These are phyloP conservation scores for Scleroderma citrinum DNA, from an alignment of 768 basidiomycete genomes.

Conservation along the genomic window DNA sequence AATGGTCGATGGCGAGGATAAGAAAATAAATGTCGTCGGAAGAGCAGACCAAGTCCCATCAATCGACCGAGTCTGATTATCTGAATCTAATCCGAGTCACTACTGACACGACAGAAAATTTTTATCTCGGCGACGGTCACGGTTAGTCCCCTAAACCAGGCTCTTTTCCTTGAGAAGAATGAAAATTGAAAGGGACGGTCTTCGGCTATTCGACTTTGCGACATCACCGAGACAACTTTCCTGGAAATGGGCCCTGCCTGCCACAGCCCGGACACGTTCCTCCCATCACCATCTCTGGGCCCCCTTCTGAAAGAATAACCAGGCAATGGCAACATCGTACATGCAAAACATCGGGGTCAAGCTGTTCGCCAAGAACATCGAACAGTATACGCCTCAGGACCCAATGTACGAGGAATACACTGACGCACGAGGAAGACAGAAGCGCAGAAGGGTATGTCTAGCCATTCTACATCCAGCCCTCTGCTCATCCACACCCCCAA, in stretches of 20 bases:
- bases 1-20: not conserved
- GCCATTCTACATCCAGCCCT: not conserved
- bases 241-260: not conserved
- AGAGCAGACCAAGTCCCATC: not conserved
- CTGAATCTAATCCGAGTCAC: too few species aligned
- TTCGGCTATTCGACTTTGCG: too few species aligned
- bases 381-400: slow-evolving; percentile 64
- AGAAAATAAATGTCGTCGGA: not conserved
- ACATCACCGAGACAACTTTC: too few species aligned
- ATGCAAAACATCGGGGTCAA: slow-evolving; percentile 45
- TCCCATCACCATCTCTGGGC: not conserved
- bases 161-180: too few species aligned
- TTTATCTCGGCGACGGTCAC: too few species aligned
- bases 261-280: not conserved
- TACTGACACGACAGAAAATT: too few species aligned
- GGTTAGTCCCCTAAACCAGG: too few species aligned
- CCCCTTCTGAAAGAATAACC: not conserved
- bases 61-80: too few species aligned
- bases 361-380: slow-evolving; percentile 59
- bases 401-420: slow-evolving; percentile 54
- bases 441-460: slow-evolving; percentile 31
- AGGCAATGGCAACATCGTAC: slow-evolving; percentile 20
- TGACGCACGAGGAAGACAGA: slow-evolving; percentile 24
- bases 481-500: not conserved
- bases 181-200: too few species aligned